Evolutionary conservation across 2,329 filamentous ascomycete genomes (phyloP), one percentile per base, ranked within the genome.

Genomic region (Huntiella savannae): DNA sequence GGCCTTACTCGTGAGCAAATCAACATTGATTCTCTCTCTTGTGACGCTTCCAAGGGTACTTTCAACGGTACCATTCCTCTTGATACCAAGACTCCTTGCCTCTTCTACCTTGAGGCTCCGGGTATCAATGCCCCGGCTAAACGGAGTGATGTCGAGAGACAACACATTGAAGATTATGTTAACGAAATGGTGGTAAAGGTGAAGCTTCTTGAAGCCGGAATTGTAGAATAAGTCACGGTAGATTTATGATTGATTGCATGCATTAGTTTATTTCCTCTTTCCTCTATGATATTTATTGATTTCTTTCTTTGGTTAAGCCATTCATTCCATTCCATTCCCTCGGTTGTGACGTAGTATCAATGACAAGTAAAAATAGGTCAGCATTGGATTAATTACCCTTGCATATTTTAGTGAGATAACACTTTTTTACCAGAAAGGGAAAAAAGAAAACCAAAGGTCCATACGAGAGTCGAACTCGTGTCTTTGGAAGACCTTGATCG

Each of bases 1-100:
- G 36, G 35, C 10, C 28, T 51, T 11, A 49, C 46, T 3, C 19
- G 28, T 33, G 37, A 52, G 43, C 34, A 49, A 22, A 28, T 49
- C 36, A 42, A 33, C 12, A 19, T 35, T 6, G 46, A 46, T 5
- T 16, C 33, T 11, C 38, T 49, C 8, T 22, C 44, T 3, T 52
- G 49, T 41, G 43, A 49, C 32, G 43, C 43, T 11, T 46, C 38
- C 32, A 13, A 22, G 12, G 42, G 45, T 17, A 45, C 40, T 33
- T 49, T 49, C 33, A 35, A 40, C 37, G 16, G 35, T 11, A 19
- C 32, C 10, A 15, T 49, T 15, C 43, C 43, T 4, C 38, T 46
- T n/a, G 39, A 49, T 33, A 12, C 34, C 39, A 43, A 46, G 40
- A 43, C 47, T n/a, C 19, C 12, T 12, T 46, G 47, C 17, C 34